phyloP scores from a whole-genome alignment of 1,139 yeast genomes.

The Neolecta irregularis region DNA sequence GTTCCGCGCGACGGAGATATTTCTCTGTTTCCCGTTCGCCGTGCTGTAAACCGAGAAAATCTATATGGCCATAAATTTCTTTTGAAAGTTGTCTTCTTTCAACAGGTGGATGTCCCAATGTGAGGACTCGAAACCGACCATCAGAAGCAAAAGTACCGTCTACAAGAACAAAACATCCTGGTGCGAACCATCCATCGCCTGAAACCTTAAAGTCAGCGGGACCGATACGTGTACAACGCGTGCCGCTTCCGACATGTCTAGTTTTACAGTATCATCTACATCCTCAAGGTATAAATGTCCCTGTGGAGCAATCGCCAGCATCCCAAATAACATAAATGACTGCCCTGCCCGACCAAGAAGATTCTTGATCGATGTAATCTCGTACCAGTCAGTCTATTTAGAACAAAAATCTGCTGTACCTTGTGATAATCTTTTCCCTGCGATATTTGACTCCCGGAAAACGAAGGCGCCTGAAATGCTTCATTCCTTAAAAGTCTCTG shows the following conservation, averaged over 20 bases:
- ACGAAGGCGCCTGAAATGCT: constrained; percentile 40
- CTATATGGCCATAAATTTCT: constrained; percentile 64
- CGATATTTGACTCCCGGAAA: constrained; percentile 24
- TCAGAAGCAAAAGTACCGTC: constrained; percentile 69
- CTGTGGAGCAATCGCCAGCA: constrained; percentile 44
- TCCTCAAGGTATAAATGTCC: constrained; percentile 73
- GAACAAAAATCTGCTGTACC: constrained; percentile 8
- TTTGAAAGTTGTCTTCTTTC: constrained; percentile 53
- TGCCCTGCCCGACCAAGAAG: constrained; percentile 71
- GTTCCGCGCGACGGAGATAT: constrained; percentile 42
- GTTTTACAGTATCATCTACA: constrained; percentile 56
- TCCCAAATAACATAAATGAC: constrained; percentile 63
- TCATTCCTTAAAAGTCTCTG: constrained; percentile 69
- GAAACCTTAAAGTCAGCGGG: no score
- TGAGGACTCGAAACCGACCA: constrained; percentile 58
- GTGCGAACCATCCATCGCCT: constrained; percentile 52
- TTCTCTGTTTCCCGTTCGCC: constrained; percentile 40
- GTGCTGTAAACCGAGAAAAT: constrained; percentile 59
- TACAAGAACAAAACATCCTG: constrained; percentile 67
- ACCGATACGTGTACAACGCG: constrained; percentile 27
- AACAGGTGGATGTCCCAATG: constrained; percentile 77
- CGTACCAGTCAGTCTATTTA: constrained; percentile 25
- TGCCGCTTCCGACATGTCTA: constrained; percentile 46
- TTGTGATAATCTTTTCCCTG: constrained; percentile 14
- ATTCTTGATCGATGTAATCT: constrained; percentile 65